Conservation (phyloP, 306 rosid genomes). For the Begonia loranthoides region DNA sequence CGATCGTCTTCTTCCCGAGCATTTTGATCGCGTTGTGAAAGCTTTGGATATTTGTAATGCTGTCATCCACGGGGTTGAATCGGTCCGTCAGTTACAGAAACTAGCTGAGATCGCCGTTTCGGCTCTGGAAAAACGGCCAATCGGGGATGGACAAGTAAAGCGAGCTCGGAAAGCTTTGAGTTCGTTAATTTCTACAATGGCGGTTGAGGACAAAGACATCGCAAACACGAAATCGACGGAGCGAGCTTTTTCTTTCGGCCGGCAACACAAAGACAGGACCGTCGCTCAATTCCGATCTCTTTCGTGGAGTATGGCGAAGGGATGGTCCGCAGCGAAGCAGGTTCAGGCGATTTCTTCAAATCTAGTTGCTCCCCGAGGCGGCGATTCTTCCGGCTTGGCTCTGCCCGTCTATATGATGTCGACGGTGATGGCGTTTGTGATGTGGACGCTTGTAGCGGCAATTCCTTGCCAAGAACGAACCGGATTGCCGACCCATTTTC, state of each 20-base stretch:
- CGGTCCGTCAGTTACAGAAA: conserved; percentile 52
- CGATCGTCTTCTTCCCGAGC: conserved; percentile 60
- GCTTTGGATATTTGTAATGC: conserved; percentile 83
- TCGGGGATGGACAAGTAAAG: conserved; percentile 85
- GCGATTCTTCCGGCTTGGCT: conserved; percentile 40
- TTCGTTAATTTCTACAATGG: conserved; percentile 36
- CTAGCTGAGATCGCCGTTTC: conserved; percentile 64
- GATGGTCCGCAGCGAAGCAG: conserved; percentile 86
- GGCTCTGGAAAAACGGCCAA: conserved; percentile 43
- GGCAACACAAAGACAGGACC: conserved; percentile 30
- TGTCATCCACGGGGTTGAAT: conserved; percentile 55
- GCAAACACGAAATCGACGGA: conserved; percentile 33
- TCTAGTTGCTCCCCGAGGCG: conserved; percentile 59
- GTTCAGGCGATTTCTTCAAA: conserved; percentile 62
- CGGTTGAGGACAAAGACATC: conserved; percentile 50
- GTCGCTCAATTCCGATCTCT: conserved; percentile 28
- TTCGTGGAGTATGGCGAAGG: conserved; percentile 59
- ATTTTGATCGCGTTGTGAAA: conserved; percentile 64
- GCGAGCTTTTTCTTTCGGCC: conserved; percentile 71
- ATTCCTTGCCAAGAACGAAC: conserved; percentile 82
- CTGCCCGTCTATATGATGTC: conserved; percentile 61
- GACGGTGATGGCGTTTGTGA: conserved; percentile 35
- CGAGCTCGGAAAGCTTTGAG: conserved; percentile 69
- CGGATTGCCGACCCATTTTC: conserved; percentile 46
- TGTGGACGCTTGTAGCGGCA: conserved; percentile 81